phyloP scores from a whole-genome alignment of 2,329 filamentous ascomycete species.

The Fusarium aywerte region DNA sequence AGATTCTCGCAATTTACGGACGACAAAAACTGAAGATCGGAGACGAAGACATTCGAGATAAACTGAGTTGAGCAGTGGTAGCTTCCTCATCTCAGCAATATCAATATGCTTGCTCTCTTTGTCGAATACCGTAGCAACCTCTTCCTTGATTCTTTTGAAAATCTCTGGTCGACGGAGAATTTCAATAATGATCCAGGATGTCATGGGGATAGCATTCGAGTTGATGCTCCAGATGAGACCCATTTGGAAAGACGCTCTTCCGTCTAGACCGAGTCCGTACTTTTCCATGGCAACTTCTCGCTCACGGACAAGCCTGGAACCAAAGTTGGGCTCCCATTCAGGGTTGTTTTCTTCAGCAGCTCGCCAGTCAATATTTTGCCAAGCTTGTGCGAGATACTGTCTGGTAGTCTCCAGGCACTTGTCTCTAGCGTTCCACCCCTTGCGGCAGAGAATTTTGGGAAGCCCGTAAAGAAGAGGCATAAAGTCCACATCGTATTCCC shows the following conservation, averaged over 20 bases:
- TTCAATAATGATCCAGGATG: conserved; percentile 41
- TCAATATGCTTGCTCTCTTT: conserved; percentile 14
- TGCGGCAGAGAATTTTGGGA: conserved; percentile 36
- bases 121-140: conserved; percentile 19
- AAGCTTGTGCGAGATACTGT: conserved; percentile 26
- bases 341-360: conserved; percentile 7
- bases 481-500: conserved; percentile 41
- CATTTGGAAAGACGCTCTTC: conserved; percentile 41
- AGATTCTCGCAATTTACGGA: conserved; percentile 38
- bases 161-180: conserved; percentile 37
- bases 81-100: conserved; percentile 28
- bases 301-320: conserved; percentile 41
- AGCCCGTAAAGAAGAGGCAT: conserved; percentile 40
- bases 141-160: conserved; percentile 26
- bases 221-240: conserved; percentile 44
- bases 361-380: conserved; percentile 29
- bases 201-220: conserved; percentile 43
- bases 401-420: conserved; percentile 32
- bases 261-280: conserved; percentile 38
- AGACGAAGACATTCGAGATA: conserved; percentile 41
- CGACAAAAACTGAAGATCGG: conserved; percentile 38
- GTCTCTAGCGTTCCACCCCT: conserved; percentile 37
- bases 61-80: conserved; percentile 37
- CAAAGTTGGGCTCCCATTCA: conserved; percentile 40
- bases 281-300: conserved; percentile 40